Conservation (phyloP, 495 filamentous ascomycete genomes). For the Tuber magnatum region DNA sequence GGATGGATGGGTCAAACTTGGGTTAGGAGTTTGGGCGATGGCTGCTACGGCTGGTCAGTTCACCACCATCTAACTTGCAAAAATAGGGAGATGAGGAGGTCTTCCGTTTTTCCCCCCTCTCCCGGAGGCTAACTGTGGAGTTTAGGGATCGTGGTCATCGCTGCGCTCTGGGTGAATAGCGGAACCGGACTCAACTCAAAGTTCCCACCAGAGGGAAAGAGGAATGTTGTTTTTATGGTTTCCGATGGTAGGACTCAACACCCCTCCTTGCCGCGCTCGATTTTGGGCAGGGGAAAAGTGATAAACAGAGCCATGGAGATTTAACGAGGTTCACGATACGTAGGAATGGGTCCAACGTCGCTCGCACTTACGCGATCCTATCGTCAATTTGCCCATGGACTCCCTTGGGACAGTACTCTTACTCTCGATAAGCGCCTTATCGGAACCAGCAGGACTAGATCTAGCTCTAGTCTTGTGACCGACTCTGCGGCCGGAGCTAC, state of each 20-base stretch:
- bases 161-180: constrained; percentile 22
- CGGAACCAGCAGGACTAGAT: constrained; percentile 80
- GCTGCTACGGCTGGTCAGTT: constrained; percentile 62
- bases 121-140: constrained; percentile 48
- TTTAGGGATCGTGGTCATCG: constrained; percentile 34
- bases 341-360: constrained; percentile 84
- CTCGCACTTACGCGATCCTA: constrained; percentile 77
- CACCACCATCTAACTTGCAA: constrained; percentile 54
- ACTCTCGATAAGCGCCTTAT: constrained; percentile 78
- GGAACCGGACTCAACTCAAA: constrained; percentile 40
- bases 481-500: constrained; percentile 95
- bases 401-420: constrained; percentile 64
- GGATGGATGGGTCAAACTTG: constrained; percentile 60
- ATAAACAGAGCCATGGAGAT: not conserved
- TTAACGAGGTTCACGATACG: not conserved
- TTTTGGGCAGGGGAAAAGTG: not conserved
- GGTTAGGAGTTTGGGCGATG: constrained; percentile 77
- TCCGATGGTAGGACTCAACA: constrained; percentile 55
- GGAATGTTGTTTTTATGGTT: constrained; percentile 97
- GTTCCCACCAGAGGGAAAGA: constrained; percentile 61
- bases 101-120: constrained; percentile 55
- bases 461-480: constrained; percentile 72
- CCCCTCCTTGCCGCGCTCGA: not conserved
- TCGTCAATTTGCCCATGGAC: constrained; percentile 58
- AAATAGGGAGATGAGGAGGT: constrained; percentile 35